Evolutionary conservation across 805 yeast genomes (phyloP).

Genomic region (Candida palmyrensis): DNA sequence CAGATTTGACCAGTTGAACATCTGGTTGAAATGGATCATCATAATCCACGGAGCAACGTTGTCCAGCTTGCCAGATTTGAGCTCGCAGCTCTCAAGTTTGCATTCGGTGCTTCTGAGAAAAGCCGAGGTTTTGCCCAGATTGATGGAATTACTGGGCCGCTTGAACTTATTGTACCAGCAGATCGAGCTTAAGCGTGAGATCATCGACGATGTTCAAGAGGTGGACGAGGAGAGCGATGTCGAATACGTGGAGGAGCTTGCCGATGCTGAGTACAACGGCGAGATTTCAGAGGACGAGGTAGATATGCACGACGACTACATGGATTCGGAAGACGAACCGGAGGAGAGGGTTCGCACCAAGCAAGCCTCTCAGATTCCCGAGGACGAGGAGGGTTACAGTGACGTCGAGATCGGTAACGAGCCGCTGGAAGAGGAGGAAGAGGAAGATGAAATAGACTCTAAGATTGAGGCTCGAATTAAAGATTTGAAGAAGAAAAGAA

Average conservation of each 20-base stretch:
- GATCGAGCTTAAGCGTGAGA: conserved; percentile 36
- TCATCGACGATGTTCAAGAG: conserved; percentile 24
- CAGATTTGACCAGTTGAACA: conserved; percentile 45
- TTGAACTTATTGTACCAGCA: conserved; percentile 43
- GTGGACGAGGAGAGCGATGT: conserved; percentile 40
- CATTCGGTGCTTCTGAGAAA: conserved; percentile 45
- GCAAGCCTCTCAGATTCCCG: conserved; percentile 1
- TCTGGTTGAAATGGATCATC: conserved; percentile 54
- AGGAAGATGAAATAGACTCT: conserved; percentile 3
- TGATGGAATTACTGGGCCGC: conserved; percentile 48
- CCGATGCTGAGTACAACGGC: conserved; percentile 34
- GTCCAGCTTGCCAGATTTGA: conserved; percentile 41
- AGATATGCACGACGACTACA: conserved; percentile 13
- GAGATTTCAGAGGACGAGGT: conserved; percentile 14
- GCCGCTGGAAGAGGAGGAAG: conserved; percentile 4
- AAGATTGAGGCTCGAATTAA: conserved; percentile 5
- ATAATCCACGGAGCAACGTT: conserved; percentile 51
- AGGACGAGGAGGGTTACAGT: conserved; percentile 19
- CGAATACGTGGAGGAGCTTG: conserved; percentile 70
- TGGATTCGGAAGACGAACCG: conserved; percentile 16
- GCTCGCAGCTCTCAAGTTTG: conserved; percentile 37
- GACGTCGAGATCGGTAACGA: conserved; percentile 15
- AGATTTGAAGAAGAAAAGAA: conserved; percentile 4
- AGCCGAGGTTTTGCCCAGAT: conserved; percentile 43
- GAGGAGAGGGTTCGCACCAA: conserved; percentile 9